Percentiles rank a stretch among this genome's conserved stretches.
phyloP scores from a whole-genome alignment of 2,329 filamentous ascomycete genomes.

The Neospermospora avenae region DNA sequence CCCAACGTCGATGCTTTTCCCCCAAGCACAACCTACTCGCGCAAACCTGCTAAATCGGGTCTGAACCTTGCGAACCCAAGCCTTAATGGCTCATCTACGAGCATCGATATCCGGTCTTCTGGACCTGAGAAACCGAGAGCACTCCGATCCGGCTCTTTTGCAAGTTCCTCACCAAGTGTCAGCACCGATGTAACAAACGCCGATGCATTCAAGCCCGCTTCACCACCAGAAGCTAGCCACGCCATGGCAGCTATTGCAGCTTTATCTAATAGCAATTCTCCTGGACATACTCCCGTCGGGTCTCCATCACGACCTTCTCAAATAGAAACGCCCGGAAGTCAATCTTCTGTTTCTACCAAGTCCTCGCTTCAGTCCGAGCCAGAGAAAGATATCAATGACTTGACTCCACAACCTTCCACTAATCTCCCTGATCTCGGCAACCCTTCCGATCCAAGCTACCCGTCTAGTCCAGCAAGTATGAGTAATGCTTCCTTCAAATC shows the following conservation, averaged over 20 bases:
- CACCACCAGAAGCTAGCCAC: slow-evolving; percentile 53
- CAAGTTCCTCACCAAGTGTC: slow-evolving; percentile 60
- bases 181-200: slow-evolving; percentile 64
- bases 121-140: slow-evolving; percentile 47
- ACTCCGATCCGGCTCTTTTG: slow-evolving; percentile 61
- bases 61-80: slow-evolving; percentile 29
- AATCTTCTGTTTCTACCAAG: slow-evolving; percentile 49
- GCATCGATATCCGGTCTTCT: slow-evolving; percentile 45
- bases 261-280: slow-evolving; percentile 53
- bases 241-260: slow-evolving; percentile 69
- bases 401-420: slow-evolving; percentile 32
- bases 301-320: slow-evolving; percentile 42
- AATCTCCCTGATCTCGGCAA: slow-evolving; percentile 14
- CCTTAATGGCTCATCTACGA: slow-evolving; percentile 45
- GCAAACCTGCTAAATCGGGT: slow-evolving; percentile 39
- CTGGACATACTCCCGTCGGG: slow-evolving; percentile 44
- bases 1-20: slow-evolving; percentile 42
- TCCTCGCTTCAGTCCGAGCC: slow-evolving; percentile 39
- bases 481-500: slow-evolving; percentile 40
- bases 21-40: slow-evolving; percentile 47
- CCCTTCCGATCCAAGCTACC: slow-evolving; percentile 20
- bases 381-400: slow-evolving; percentile 36
- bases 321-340: slow-evolving; percentile 41
- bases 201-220: slow-evolving; percentile 56
- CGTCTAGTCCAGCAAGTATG: slow-evolving; percentile 36